phyloP scores from a whole-genome alignment of 768 basidiomycete genomes.

The Podaxis pistillaris region DNA sequence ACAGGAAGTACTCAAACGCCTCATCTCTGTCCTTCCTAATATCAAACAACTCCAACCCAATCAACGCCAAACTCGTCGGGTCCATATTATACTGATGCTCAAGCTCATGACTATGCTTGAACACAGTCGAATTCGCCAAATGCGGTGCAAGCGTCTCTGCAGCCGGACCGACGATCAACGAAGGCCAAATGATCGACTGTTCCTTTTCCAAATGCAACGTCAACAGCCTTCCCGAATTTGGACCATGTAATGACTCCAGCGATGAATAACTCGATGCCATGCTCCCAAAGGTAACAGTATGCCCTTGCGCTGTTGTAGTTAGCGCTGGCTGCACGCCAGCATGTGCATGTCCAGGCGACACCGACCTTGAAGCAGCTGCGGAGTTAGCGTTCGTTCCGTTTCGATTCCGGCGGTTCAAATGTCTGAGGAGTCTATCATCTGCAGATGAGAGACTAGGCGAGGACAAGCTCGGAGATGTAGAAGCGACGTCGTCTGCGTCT shows the following conservation, averaged over 20 bases:
- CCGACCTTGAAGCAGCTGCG: constrained; percentile 47
- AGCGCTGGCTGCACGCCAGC: constrained; percentile 17
- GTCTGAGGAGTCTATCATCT: constrained; percentile 42
- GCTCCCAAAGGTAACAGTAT: constrained; percentile 27
- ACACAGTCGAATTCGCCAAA: constrained; percentile 49
- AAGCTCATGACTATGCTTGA: constrained; percentile 46
- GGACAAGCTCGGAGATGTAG: constrained; percentile 56
- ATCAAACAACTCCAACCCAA: constrained; percentile 69
- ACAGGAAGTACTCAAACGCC: constrained; percentile 83
- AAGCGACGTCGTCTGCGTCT: constrained; percentile 61
- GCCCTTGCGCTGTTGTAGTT: background rate
- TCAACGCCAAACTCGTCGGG: constrained; percentile 73
- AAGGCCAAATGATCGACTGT: constrained; percentile 80
- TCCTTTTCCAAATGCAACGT: constrained; percentile 82
- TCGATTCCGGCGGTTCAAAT: constrained; percentile 21
- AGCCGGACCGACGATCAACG: constrained; percentile 73
- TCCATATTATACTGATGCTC: constrained; percentile 84
- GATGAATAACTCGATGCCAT: constrained; percentile 76
- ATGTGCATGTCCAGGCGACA: constrained; percentile 54
- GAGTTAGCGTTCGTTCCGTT: constrained; percentile 23
- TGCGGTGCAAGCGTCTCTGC: constrained; percentile 58
- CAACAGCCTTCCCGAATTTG: constrained; percentile 61
- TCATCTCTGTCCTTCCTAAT: constrained; percentile 73
- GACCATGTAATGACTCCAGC: constrained; percentile 64
- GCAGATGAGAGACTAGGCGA: constrained; percentile 62